Conservation (phyloP, 345 rosid species). For the Geranium brycei region DNA sequence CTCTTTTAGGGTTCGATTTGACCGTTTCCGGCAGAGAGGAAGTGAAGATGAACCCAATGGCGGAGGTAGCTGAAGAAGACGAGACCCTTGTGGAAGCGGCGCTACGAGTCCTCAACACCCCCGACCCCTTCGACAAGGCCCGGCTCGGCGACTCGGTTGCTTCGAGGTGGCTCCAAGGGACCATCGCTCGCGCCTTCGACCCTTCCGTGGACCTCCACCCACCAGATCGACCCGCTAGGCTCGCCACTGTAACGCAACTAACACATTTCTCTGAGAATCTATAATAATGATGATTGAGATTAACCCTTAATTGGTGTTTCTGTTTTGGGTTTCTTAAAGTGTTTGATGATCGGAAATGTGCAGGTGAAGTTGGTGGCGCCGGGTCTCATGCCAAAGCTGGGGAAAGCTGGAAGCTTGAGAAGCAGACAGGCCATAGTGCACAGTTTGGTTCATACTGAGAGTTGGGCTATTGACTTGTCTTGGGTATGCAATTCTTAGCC, state of each 20-base stretch:
- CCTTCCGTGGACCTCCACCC: slow-evolving; percentile 37
- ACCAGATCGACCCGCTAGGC: slow-evolving; percentile 73
- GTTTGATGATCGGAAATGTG: slow-evolving; percentile 11
- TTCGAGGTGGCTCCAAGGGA: slow-evolving; percentile 68
- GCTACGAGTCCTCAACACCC: slow-evolving; percentile 52
- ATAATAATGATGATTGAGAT: not conserved
- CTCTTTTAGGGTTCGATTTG: too few relatives aligned
- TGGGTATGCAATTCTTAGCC: slow-evolving; percentile 35
- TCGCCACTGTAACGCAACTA: slow-evolving; percentile 30
- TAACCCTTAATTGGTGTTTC: not conserved
- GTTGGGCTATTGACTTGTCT: slow-evolving; percentile 88
- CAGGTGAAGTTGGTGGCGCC: slow-evolving; percentile 81
- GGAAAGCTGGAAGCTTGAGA: slow-evolving; percentile 85
- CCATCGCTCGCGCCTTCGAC: slow-evolving; percentile 38
- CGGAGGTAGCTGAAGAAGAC: slow-evolving; percentile 8
- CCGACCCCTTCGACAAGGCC: slow-evolving; percentile 74
- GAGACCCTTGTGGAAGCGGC: slow-evolving; percentile 76
- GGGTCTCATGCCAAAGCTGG: slow-evolving; percentile 84
- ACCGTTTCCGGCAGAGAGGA: too few relatives aligned
- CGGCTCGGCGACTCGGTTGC: slow-evolving; percentile 59
- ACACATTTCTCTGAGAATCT: too few relatives aligned
- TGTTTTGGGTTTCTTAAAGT: not conserved
- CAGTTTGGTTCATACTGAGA: slow-evolving; percentile 78
- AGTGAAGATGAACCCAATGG: slow-evolving; percentile 8
- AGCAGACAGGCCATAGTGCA: slow-evolving; percentile 89